These are phyloP conservation scores for Erodium trifolium DNA, from an alignment of 441 rosid species.

Conservation along the genomic window DNA sequence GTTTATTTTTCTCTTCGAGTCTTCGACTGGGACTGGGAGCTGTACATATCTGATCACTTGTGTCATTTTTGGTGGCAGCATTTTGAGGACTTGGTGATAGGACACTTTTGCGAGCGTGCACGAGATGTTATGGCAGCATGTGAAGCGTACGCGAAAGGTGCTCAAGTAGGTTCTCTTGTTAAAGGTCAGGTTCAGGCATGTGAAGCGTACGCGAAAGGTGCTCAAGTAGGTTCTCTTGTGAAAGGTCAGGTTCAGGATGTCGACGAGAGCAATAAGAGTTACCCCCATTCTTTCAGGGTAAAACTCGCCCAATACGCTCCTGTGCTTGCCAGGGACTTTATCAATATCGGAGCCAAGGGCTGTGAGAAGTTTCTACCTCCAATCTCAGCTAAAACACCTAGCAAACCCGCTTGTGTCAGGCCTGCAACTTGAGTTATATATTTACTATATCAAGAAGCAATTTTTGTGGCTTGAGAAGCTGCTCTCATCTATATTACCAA, in stretches of 20 bases:
- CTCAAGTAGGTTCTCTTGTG: constrained; percentile 49
- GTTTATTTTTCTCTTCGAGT: neutral
- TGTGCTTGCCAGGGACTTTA: constrained; percentile 43
- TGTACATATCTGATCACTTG: neutral
- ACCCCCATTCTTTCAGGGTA: constrained; percentile 40
- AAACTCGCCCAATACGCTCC: constrained; percentile 33
- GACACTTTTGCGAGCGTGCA: constrained; percentile 60
- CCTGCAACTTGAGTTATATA: neutral
- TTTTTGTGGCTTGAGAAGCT: too few relatives aligned
- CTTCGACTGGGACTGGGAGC: neutral
- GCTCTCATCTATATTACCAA: too few relatives aligned
- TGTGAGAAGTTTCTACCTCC: constrained; percentile 30
- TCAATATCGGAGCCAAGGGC: constrained; percentile 43
- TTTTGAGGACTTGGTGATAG: constrained; percentile 63
- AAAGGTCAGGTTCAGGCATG: too few relatives aligned
- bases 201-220: constrained; percentile 63
- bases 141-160: constrained; percentile 63
- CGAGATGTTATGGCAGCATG: constrained; percentile 60
- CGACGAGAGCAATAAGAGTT: constrained; percentile 32
- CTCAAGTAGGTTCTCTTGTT: constrained; percentile 62
- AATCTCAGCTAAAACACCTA: neutral
- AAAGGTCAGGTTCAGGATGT: constrained; percentile 49
- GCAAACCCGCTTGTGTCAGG: neutral
- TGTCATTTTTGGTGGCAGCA: constrained; percentile 38
- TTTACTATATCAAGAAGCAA: too few relatives aligned